These are phyloP conservation scores for Parsonsia alboflavescens DNA, from an alignment of 257 asterid species.

Conservation along the genomic window DNA sequence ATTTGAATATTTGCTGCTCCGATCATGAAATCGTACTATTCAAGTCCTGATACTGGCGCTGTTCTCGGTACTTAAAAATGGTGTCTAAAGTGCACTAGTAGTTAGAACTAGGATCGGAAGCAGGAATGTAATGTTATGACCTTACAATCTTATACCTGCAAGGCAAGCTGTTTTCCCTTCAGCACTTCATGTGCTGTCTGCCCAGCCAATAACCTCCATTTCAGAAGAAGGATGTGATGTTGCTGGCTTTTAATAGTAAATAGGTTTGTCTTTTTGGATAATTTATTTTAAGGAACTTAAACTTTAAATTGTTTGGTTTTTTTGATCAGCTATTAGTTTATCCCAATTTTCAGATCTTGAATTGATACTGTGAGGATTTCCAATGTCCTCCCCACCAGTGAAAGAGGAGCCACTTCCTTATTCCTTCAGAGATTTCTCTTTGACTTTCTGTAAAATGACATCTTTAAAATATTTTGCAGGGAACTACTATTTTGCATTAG, in stretches of 20 bases:
- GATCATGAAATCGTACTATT: neutral
- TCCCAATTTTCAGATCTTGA: neutral
- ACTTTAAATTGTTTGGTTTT: neutral
- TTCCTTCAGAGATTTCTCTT: neutral
- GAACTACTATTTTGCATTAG: slow-evolving; percentile 73
- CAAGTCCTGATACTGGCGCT: neutral
- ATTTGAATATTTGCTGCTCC: neutral
- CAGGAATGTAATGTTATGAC: neutral
- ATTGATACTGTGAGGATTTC: neutral
- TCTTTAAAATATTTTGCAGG: slow-evolving; percentile 40
- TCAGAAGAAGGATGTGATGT: neutral
- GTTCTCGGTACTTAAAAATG: neutral
- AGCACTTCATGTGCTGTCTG: neutral
- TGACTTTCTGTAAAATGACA: slow-evolving; percentile 3
- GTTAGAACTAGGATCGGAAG: neutral
- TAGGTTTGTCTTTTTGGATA: neutral
- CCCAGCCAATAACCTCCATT: neutral
- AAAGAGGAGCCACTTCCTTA: neutral
- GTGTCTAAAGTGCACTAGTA: neutral
- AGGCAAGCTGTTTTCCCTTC: neutral
- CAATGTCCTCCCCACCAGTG: neutral
- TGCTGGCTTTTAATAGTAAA: neutral
- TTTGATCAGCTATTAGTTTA: neutral
- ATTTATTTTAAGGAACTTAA: neutral
- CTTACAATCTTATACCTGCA: neutral